Evolutionary conservation across 1,284 basidiomycete species (phyloP).

Genomic region (Boletus smithii): DNA sequence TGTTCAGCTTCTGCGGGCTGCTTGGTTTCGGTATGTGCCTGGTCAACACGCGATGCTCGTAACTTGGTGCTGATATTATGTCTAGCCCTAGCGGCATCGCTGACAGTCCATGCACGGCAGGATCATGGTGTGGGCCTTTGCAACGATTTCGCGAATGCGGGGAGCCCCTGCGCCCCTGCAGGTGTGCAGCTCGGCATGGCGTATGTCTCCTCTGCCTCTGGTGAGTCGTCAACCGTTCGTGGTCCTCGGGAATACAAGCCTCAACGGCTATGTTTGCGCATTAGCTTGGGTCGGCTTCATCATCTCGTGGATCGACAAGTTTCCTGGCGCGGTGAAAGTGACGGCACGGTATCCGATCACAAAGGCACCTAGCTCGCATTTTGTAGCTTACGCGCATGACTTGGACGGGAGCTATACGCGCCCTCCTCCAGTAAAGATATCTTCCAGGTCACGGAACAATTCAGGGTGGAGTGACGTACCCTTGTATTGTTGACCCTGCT

Average conservation of each 20-base stretch:
- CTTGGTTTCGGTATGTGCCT: slow-evolving; percentile 18
- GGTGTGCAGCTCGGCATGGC: slow-evolving; percentile 22
- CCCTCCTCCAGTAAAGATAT: slow-evolving; percentile 13
- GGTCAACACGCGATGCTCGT: neutral
- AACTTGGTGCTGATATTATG: slow-evolving; percentile 4
- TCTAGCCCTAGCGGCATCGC: slow-evolving; percentile 15
- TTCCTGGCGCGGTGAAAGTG: slow-evolving; percentile 26
- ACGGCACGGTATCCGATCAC: slow-evolving; percentile 25
- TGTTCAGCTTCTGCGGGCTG: slow-evolving; percentile 24
- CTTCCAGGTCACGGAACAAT: slow-evolving; percentile 8
- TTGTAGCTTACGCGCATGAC: slow-evolving; percentile 21
- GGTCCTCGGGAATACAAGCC: no score
- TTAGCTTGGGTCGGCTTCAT: slow-evolving; percentile 19
- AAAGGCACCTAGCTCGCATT: slow-evolving; percentile 33
- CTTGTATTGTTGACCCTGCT: slow-evolving; percentile 13
- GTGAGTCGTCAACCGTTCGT: slow-evolving; percentile 17
- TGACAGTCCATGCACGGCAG: slow-evolving; percentile 22
- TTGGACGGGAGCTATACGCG: slow-evolving; percentile 23
- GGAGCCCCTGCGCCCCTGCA: slow-evolving; percentile 15
- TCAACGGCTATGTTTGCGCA: neutral
- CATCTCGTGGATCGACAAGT: slow-evolving; percentile 30
- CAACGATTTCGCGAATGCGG: slow-evolving; percentile 19
- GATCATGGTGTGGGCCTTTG: slow-evolving; percentile 14
- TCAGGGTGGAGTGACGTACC: slow-evolving; percentile 28
- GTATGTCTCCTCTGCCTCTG: slow-evolving; percentile 14